Conservation (phyloP, 192 early-diverging fungal species). For the Blastocladiella britannica region DNA sequence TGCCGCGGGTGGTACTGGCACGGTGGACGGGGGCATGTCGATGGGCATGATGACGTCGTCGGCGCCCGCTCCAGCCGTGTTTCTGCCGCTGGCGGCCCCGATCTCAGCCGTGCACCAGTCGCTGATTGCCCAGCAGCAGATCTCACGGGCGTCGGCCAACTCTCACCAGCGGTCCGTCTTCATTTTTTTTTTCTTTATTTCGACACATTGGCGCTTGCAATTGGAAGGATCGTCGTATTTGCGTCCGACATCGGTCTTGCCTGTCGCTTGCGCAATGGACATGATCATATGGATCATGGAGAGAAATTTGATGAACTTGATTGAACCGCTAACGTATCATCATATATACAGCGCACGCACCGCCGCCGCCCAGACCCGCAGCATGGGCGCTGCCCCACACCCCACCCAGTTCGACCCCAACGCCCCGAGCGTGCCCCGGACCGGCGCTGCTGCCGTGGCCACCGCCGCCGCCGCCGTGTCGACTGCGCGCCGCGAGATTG, state of each 20-base stretch:
- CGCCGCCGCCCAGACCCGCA: neutral
- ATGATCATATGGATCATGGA: slow-evolving; percentile 23
- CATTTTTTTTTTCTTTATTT: slow-evolving; percentile 11
- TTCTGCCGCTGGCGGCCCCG: slow-evolving; percentile 7
- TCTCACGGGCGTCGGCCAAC: slow-evolving; percentile 51
- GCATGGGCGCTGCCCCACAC: no score
- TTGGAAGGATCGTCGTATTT: no score
- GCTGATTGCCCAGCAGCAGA: slow-evolving; percentile 46
- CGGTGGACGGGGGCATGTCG: no score
- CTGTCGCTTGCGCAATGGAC: slow-evolving; percentile 35
- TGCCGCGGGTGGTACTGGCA: no score
- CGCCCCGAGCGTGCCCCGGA: neutral
- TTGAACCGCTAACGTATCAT: slow-evolving; percentile 7
- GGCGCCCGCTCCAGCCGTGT: neutral
- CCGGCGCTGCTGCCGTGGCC: slow-evolving; percentile 3
- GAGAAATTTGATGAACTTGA: slow-evolving; percentile 13
- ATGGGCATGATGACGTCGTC: no score
- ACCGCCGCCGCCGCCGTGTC: slow-evolving; percentile 3
- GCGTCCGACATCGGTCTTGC: slow-evolving; percentile 19
- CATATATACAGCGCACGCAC: no score
- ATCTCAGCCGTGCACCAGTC: slow-evolving; percentile 46
- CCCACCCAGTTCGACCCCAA: neutral
- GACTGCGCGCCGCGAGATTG: slow-evolving; percentile 4
- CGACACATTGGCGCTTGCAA: no score
- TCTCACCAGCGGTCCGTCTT: slow-evolving; percentile 46